Conservation (phyloP, 257 asterid genomes). For the Rauvolfia tetraphylla region DNA sequence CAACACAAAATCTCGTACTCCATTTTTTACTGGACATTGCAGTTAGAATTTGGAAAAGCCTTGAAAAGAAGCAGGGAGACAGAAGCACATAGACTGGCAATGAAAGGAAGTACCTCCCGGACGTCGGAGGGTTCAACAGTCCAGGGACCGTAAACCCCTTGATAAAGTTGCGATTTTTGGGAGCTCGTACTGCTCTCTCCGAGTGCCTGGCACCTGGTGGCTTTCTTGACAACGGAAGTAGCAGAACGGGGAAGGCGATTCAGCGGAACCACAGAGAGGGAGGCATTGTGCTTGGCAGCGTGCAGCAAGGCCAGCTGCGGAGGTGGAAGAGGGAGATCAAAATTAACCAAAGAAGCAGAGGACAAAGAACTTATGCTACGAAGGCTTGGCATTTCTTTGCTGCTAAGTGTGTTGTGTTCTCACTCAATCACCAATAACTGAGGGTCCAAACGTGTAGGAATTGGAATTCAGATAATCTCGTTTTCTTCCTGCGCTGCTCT, state of each 20-base stretch:
- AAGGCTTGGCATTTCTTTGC: background rate
- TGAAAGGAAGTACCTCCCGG: slow-evolving; percentile 43
- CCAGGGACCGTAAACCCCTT: slow-evolving; percentile 90
- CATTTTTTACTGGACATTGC: background rate
- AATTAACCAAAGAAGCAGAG: background rate
- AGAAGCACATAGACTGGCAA: background rate
- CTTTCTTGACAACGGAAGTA: background rate
- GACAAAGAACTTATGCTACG: background rate
- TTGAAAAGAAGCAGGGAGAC: background rate
- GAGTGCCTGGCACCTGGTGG: slow-evolving; percentile 33
- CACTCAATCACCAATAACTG: too few relatives aligned
- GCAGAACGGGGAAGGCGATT: background rate
- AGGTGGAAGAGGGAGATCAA: background rate
- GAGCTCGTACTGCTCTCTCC: slow-evolving; percentile 27
- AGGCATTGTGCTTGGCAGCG: background rate
- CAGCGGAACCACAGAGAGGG: background rate
- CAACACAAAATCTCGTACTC: background rate
- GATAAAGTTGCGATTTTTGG: slow-evolving; percentile 38
- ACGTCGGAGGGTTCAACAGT: slow-evolving; percentile 67
- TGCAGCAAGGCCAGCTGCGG: background rate
- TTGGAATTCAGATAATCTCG: too few relatives aligned
- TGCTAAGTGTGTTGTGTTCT: background rate
- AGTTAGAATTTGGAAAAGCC: background rate
- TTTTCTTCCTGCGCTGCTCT: too few relatives aligned
- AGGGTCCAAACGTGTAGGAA: too few relatives aligned